These are phyloP conservation scores for Rhododendron molle DNA, from an alignment of 148 eudicot genomes.

Conservation along the genomic window DNA sequence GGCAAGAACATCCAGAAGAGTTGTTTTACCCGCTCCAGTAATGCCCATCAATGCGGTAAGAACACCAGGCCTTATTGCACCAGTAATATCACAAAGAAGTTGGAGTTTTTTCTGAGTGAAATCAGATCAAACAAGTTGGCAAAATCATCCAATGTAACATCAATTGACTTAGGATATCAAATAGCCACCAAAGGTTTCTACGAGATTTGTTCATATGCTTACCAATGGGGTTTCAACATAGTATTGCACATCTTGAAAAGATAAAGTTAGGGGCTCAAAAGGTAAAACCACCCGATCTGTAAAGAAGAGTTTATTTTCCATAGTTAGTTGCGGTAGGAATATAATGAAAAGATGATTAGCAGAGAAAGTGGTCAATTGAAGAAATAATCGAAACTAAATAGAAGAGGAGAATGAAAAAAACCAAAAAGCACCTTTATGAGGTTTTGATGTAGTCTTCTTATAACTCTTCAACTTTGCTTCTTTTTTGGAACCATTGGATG, in stretches of 20 bases:
- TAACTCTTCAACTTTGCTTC: neutral
- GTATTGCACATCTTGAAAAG: slow-evolving; percentile 69
- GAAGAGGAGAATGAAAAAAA: neutral
- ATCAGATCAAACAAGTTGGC: slow-evolving; percentile 17
- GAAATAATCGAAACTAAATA: neutral
- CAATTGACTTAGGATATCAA: neutral
- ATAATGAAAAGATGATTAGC: neutral
- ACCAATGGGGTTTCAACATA: slow-evolving; percentile 70
- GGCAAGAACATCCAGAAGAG: slow-evolving; percentile 87
- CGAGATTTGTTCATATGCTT: slow-evolving; percentile 10
- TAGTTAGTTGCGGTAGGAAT: neutral
- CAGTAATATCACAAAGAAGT: slow-evolving; percentile 62
- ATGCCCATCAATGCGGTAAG: slow-evolving; percentile 91
- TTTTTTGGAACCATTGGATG: neutral
- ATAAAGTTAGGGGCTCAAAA: slow-evolving; percentile 58
- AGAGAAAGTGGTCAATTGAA: neutral
- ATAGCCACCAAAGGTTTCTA: neutral
- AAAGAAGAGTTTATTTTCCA: slow-evolving; percentile 18
- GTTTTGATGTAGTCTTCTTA: slow-evolving; percentile 4
- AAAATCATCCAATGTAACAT: neutral
- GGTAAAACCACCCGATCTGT: slow-evolving; percentile 72
- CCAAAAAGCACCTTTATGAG: slow-evolving; percentile 35
- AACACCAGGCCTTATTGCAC: slow-evolving; percentile 77
- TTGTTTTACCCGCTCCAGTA: slow-evolving; percentile 94
- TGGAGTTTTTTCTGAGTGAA: slow-evolving; percentile 51